phyloP scores from a whole-genome alignment of 495 filamentous ascomycete genomes.

The Parathielavia appendiculata region DNA sequence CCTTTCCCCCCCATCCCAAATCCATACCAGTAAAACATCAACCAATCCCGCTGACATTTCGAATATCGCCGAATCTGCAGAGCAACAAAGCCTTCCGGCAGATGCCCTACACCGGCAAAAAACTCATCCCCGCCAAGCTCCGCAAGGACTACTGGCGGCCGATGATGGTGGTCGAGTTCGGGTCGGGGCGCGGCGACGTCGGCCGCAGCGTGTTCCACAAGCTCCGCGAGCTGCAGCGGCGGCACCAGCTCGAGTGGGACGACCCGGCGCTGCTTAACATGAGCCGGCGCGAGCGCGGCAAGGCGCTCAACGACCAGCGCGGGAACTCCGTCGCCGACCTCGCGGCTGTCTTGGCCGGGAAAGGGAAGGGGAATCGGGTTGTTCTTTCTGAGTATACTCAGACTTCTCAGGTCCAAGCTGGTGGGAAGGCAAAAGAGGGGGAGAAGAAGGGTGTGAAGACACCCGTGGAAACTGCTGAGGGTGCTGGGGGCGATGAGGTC shows the following conservation, averaged over 20 bases:
- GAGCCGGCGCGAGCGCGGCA: constrained; percentile 52
- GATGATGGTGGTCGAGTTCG: constrained; percentile 68
- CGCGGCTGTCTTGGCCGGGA: constrained; percentile 63
- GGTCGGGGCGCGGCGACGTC: constrained; percentile 42
- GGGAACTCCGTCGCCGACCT: constrained; percentile 86
- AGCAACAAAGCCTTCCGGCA: constrained; percentile 65
- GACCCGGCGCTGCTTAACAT: constrained; percentile 41
- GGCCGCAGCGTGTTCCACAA: constrained; percentile 72
- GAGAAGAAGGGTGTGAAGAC: constrained; percentile 25
- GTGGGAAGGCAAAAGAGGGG: constrained; percentile 23
- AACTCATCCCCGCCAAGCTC: constrained; percentile 68
- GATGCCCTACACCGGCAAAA: constrained; percentile 84
- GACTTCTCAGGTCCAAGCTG: not conserved
- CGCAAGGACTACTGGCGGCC: constrained; percentile 92
- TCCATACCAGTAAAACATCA: not conserved
- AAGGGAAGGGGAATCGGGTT: constrained; percentile 45
- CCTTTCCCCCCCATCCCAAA: not conserved
- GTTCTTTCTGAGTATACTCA: constrained; percentile 23
- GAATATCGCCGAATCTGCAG: no score
- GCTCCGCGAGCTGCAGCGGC: constrained; percentile 72
- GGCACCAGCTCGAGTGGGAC: constrained; percentile 62
- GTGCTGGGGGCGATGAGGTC: constrained; percentile 24
- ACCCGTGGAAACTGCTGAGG: not conserved
- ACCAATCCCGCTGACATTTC: no score
- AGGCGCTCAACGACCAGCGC: constrained; percentile 75